These are phyloP conservation scores for Hyphopichia pseudoburtonii DNA, from an alignment of 1,139 yeast genomes.

Conservation along the genomic window DNA sequence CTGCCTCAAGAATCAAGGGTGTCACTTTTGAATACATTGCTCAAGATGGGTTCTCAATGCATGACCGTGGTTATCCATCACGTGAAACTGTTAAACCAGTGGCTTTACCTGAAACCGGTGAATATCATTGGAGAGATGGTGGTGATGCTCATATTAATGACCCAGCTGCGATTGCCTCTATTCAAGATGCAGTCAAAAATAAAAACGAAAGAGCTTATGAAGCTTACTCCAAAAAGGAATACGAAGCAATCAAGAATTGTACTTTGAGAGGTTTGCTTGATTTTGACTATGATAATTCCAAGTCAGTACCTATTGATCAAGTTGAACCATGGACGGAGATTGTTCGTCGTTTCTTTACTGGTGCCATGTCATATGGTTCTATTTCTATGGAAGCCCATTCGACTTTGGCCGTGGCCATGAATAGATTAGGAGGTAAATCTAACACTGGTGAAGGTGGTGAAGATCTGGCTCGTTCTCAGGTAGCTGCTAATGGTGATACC, in stretches of 20 bases:
- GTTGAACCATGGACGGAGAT: constrained; percentile 99
- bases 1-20: constrained; percentile 96
- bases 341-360: constrained; percentile 94
- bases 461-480: constrained; percentile 85
- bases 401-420: constrained; percentile 97
- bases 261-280: constrained; percentile 92
- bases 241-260: constrained; percentile 89
- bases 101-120: constrained; percentile 92
- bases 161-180: constrained; percentile 90
- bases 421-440: constrained; percentile 94
- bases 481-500: constrained; percentile 85
- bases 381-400: constrained; percentile 98
- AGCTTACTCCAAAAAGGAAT: constrained; percentile 83
- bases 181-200: constrained; percentile 96
- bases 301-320: constrained; percentile 88
- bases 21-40: constrained; percentile 94
- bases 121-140: constrained; percentile 98
- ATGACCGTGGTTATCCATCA: constrained; percentile 86
- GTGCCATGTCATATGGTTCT: constrained; percentile 99
- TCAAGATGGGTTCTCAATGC: constrained; percentile 92
- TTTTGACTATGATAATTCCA: constrained; percentile 71
- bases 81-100: constrained; percentile 70
- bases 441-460: constrained; percentile 99
- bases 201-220: constrained; percentile 92
- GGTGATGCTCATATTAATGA: constrained; percentile 95